A percentile compares a stretch with the other conserved stretches of the same genome.
These are phyloP conservation scores for Stagonosporopsis cucurbitacearum DNA, from an alignment of 2,329 filamentous ascomycete genomes.

Conservation along the genomic window DNA sequence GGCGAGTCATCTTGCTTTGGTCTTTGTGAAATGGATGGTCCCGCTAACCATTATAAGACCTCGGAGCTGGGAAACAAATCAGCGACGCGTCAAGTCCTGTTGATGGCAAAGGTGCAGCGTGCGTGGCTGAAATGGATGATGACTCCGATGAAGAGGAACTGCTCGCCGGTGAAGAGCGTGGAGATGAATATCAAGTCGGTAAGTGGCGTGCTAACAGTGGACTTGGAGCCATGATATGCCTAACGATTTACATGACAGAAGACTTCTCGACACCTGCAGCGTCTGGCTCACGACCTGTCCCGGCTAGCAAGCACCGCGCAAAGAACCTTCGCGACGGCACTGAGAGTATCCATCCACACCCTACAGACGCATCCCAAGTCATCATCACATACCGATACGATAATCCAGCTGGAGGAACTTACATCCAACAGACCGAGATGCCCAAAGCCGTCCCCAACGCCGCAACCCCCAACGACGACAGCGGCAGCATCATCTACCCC, in stretches of 20 bases:
- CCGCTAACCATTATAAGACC: background rate
- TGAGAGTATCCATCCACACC: constrained; percentile 1
- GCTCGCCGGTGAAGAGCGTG: background rate
- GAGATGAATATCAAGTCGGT: background rate
- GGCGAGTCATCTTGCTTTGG: background rate
- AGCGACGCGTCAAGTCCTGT: background rate
- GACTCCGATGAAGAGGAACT: background rate
- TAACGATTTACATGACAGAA: background rate
- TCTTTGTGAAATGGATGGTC: background rate
- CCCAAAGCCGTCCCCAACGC: background rate
- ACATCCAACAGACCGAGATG: background rate
- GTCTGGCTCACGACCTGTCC: background rate
- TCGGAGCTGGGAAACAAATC: background rate
- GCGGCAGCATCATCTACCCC: constrained; percentile 1
- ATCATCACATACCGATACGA: constrained; percentile 1
- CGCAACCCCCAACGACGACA: background rate
- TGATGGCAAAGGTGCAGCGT: background rate
- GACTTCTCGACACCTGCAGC: background rate
- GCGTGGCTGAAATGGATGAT: background rate
- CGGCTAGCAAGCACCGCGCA: background rate
- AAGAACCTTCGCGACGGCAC: background rate
- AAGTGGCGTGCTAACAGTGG: background rate
- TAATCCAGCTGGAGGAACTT: background rate
- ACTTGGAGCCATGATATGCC: background rate
- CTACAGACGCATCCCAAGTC: background rate